Percentiles rank a stretch among this genome's conserved stretches.
Evolutionary conservation across 2,329 filamentous ascomycete genomes (phyloP).

Genomic region (Neoarthrinium moseri): DNA sequence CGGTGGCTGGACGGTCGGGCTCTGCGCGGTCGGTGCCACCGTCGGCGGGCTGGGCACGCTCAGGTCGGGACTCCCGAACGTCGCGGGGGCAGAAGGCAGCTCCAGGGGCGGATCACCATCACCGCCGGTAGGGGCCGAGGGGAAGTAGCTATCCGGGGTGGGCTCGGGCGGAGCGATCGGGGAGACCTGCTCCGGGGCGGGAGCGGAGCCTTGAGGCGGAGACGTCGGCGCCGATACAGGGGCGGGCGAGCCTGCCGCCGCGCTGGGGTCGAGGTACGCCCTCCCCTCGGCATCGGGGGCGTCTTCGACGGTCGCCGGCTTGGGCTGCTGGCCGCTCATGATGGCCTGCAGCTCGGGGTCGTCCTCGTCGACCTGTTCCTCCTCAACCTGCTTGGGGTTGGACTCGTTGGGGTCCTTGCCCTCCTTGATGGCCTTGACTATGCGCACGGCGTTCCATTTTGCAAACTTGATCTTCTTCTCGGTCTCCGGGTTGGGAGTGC

Average conservation of each 20-base stretch:
- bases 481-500: conserved; percentile 69
- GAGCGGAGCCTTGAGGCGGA: conserved; percentile 25
- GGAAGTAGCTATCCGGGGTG: conserved; percentile 26
- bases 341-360: conserved; percentile 62
- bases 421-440: conserved; percentile 85
- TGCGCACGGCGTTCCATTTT: conserved; percentile 92
- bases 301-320: conserved; percentile 52
- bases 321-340: conserved; percentile 24
- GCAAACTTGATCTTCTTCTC: conserved; percentile 90
- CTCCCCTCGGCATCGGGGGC: conserved; percentile 42
- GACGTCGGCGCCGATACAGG: conserved; percentile 36
- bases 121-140: conserved; percentile 14
- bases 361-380: conserved; percentile 55
- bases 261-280: conserved; percentile 15
- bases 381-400: conserved; percentile 69
- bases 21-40: conserved; percentile 21
- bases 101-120: conserved; percentile 20
- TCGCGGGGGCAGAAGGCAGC: conserved; percentile 26
- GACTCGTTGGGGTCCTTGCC: conserved; percentile 89
- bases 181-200: conserved; percentile 28
- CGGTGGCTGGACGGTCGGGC: conserved; percentile 24
- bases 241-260: conserved; percentile 26
- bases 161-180: conserved; percentile 28
- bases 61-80: conserved; percentile 24
- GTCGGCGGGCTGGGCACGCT: conserved; percentile 22